Conservation (phyloP, 768 basidiomycete species). For the Trametes gibbosa region DNA sequence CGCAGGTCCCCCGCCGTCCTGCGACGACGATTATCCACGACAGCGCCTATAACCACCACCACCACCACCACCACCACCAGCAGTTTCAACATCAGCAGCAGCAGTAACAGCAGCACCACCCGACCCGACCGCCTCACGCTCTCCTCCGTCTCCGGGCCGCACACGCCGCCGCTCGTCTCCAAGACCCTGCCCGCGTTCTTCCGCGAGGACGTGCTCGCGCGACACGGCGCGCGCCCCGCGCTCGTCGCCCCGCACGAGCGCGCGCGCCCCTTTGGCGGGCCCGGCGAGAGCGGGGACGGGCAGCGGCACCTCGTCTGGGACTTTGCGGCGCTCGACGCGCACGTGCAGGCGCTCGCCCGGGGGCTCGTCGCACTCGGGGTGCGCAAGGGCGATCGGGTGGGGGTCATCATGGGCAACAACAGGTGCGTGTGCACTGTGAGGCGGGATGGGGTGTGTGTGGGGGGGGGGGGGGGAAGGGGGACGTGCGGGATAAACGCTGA, state of each 20-base stretch:
- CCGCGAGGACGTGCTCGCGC: constrained; percentile 48
- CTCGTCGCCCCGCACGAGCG: constrained; percentile 62
- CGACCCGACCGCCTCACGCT: constrained; percentile 11
- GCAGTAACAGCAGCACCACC: too few relatives aligned
- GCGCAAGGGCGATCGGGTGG: constrained; percentile 72
- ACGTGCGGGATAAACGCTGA: too few relatives aligned
- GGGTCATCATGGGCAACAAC: constrained; percentile 81
- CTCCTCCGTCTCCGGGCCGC: constrained; percentile 58
- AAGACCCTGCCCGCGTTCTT: constrained; percentile 67
- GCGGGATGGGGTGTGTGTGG: background rate
- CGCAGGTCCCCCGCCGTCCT: background rate
- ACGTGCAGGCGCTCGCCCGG: constrained; percentile 65
- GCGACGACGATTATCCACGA: constrained; percentile 4
- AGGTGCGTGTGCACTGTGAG: constrained; percentile 59
- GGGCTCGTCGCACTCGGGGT: constrained; percentile 72
- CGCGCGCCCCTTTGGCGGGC: constrained; percentile 60
- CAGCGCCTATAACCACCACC: too few relatives aligned
- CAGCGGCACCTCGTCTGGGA: constrained; percentile 65
- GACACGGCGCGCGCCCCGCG: constrained; percentile 51
- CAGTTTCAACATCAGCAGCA: too few relatives aligned
- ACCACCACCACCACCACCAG: too few relatives aligned
- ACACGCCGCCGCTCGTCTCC: constrained; percentile 51
- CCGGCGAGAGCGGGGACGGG: constrained; percentile 43
- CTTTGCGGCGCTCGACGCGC: constrained; percentile 64
- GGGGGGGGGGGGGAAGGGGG: background rate